A percentile compares a stretch with the other conserved stretches of the same genome.
Conservation (phyloP, 2,329 filamentous ascomycete species). For the Talaromyces pinophilus region DNA sequence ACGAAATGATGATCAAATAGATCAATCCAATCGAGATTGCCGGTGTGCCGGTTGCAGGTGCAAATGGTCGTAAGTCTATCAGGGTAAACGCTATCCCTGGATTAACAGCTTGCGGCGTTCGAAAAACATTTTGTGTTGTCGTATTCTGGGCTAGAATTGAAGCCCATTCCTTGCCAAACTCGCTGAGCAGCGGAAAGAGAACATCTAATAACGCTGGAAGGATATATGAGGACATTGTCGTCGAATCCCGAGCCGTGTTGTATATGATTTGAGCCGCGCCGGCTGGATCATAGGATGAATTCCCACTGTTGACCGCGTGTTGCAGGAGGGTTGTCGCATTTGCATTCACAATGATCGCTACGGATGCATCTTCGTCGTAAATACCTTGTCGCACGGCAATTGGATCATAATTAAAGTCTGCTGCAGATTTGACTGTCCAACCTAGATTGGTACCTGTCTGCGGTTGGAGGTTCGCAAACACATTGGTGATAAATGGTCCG, state of each 20-base stretch:
- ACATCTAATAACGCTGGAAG: slow-evolving; percentile 53
- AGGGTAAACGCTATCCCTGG: slow-evolving; percentile 59
- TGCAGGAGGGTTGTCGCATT: slow-evolving; percentile 63
- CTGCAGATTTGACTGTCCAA: slow-evolving; percentile 51
- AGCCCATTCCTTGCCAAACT: slow-evolving; percentile 51
- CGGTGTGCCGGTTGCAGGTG: slow-evolving; percentile 56
- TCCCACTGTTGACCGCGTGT: slow-evolving; percentile 56
- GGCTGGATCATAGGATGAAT: slow-evolving; percentile 61
- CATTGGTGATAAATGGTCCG: slow-evolving; percentile 55
- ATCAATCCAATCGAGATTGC: slow-evolving; percentile 65
- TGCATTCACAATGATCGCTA: slow-evolving; percentile 62
- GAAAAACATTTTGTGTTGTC: slow-evolving; percentile 30
- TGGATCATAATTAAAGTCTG: slow-evolving; percentile 59
- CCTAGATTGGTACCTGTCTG: slow-evolving; percentile 50
- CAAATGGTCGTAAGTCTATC: slow-evolving; percentile 62
- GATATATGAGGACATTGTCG: slow-evolving; percentile 57
- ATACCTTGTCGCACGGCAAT: slow-evolving; percentile 59
- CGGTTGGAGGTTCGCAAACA: slow-evolving; percentile 48
- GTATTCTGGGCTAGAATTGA: slow-evolving; percentile 45
- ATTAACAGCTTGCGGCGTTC: slow-evolving; percentile 55
- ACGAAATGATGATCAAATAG: slow-evolving; percentile 67
- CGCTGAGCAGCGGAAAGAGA: slow-evolving; percentile 48
- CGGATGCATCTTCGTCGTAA: slow-evolving; percentile 61
- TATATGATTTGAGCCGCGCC: slow-evolving; percentile 61
- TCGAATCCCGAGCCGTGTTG: slow-evolving; percentile 59